Base-by-base conservation (phyloP, 2,329 filamentous ascomycete species). In the Pleoardoris graminearum region DNA sequence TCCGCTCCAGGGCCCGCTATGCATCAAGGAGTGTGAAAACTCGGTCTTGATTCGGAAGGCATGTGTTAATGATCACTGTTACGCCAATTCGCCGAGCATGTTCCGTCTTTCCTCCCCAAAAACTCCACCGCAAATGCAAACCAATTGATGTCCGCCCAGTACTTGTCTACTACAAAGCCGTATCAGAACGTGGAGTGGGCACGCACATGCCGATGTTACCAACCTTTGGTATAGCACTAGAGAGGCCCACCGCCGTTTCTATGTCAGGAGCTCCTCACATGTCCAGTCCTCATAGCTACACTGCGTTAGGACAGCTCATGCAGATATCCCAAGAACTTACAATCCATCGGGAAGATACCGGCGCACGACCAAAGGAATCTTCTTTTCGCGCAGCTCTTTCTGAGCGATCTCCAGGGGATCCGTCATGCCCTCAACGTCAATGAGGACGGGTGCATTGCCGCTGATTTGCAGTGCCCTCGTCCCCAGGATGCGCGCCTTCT, bases 381-480 rank as follows among this genome's bases (percentile, higher is more conserved):
- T 99, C 84, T 97, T 97, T 80, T 97, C 92, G 60, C 90, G 86
- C 73, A 99, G 80, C 78, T 99, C 94, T 79, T 97, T 97, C 75
- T 97, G 89, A 21, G 94, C 94, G 71, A 99, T 97, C 76, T 97
- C 91, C 50, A 99, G 80, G 38, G 94, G 94, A 78, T 99, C 94
- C 46, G 94, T 97, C 81, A 97, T 93, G 69, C 94, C 94, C 76
- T 97, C 94, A 29, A 97, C 84, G 71, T 99, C 94, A 47, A 99
- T 94, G 39, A 99, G 82, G 25, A 97, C 92, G 3, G 94, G 94
- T 53, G 94, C 94, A 75, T 97, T 97, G 87, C 97, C 96, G 79
- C 94, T 97, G 71, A 99, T 97, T 77, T 99, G 94, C 71, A 97
- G 76, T 35, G 94, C 94, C 62, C 94, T 83, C 35, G 94, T 97